phyloP scores from a whole-genome alignment of 768 basidiomycete species.

The Omphalotus guepiniiformis region DNA sequence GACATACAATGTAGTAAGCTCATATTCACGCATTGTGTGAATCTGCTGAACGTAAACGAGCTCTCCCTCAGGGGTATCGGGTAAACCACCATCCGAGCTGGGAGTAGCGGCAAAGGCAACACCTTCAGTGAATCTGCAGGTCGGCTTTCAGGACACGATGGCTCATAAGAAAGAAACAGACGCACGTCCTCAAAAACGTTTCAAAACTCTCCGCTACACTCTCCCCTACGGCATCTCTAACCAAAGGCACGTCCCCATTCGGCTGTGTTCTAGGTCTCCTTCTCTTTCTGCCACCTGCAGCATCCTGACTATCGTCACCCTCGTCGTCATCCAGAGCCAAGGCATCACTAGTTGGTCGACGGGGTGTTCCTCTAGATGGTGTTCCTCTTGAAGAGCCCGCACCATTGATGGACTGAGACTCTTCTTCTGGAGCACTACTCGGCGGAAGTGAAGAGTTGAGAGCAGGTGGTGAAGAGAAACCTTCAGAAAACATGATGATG shows the following conservation, averaged over 20 bases:
- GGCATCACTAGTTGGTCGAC: slow-evolving; percentile 48
- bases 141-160: slow-evolving; percentile 12
- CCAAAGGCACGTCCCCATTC: slow-evolving; percentile 73
- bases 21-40: slow-evolving; percentile 91
- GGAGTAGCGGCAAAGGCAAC: slow-evolving; percentile 78
- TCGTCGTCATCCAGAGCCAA: slow-evolving; percentile 48
- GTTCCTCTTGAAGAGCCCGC: slow-evolving; percentile 27
- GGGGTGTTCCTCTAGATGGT: slow-evolving; percentile 32
- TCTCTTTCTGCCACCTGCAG: slow-evolving; percentile 29
- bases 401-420: slow-evolving; percentile 14
- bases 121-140: slow-evolving; percentile 76
- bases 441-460: slow-evolving; percentile 29
- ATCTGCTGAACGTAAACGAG: slow-evolving; percentile 90
- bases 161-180: slow-evolving; percentile 13
- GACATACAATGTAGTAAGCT: slow-evolving; percentile 93
- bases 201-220: slow-evolving; percentile 91
- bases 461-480: neutral
- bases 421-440: slow-evolving; percentile 36
- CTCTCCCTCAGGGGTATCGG: slow-evolving; percentile 54
- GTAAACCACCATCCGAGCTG: slow-evolving; percentile 63
- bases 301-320: slow-evolving; percentile 35
- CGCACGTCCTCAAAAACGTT: slow-evolving; percentile 86
- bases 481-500: slow-evolving; percentile 15
- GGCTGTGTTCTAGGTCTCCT: slow-evolving; percentile 47
- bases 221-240: slow-evolving; percentile 93